Evolutionary conservation across 2,329 filamentous ascomycete genomes (phyloP).

Genomic region (Fusarium vanettenii): DNA sequence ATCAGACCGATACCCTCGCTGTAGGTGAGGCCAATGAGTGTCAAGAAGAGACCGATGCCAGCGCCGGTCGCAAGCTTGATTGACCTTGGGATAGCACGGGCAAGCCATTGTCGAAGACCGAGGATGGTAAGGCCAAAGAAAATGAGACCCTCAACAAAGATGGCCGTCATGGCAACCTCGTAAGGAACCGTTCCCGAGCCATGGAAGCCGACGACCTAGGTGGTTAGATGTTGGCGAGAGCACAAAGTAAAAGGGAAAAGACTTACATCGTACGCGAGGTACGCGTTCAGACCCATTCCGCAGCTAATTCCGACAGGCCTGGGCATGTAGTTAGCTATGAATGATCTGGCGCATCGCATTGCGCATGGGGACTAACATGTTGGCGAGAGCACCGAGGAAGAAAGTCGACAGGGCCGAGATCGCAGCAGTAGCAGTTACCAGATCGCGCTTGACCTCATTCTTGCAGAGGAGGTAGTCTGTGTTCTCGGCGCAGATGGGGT

Average conservation of each 20-base stretch:
- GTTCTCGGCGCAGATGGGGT: conserved; percentile 61
- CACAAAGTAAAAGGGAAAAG: conserved; percentile 74
- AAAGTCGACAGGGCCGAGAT: conserved; percentile 85
- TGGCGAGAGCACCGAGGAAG: conserved; percentile 85
- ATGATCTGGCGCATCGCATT: background rate
- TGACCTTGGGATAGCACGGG: conserved; percentile 81
- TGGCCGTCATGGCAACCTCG: conserved; percentile 81
- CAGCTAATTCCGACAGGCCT: conserved; percentile 54
- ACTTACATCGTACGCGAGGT: conserved; percentile 48
- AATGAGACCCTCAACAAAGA: conserved; percentile 89
- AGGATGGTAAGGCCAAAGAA: conserved; percentile 84
- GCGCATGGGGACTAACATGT: conserved; percentile 62
- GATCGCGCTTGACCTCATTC: conserved; percentile 76
- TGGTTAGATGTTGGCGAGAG: conserved; percentile 6
- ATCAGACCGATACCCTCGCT: conserved; percentile 85
- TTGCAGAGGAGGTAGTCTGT: conserved; percentile 73
- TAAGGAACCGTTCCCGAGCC: conserved; percentile 81
- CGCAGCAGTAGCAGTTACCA: conserved; percentile 87
- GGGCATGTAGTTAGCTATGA: background rate
- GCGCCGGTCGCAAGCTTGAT: conserved; percentile 90
- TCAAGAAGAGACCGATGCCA: conserved; percentile 86
- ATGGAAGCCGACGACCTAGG: conserved; percentile 73
- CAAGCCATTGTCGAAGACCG: conserved; percentile 89
- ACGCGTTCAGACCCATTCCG: conserved; percentile 79
- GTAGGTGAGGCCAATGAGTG: conserved; percentile 81